Evolutionary conservation across 2,329 filamentous ascomycete species (phyloP).

Genomic region (Fusarium abutilonis): DNA sequence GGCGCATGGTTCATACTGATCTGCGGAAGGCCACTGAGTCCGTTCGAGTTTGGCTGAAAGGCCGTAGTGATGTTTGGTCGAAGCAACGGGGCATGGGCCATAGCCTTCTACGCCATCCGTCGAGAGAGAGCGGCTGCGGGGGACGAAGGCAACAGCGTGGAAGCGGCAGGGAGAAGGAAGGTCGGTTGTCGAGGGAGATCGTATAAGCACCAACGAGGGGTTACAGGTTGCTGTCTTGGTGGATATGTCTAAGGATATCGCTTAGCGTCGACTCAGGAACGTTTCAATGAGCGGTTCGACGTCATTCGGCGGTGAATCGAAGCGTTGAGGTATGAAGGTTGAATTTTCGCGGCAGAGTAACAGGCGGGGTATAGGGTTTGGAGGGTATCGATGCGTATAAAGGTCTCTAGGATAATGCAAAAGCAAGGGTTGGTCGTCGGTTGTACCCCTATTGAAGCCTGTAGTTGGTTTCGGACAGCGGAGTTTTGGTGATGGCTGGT

Average conservation of each 20-base stretch:
- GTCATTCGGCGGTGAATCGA: constrained; percentile 45
- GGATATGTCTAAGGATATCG: constrained; percentile 28
- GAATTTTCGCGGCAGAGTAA: constrained; percentile 21
- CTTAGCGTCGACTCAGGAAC: constrained; percentile 39
- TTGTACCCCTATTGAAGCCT: constrained; percentile 19
- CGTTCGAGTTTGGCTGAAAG: constrained; percentile 61
- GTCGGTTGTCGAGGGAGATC: constrained; percentile 28
- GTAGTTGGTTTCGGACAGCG: constrained; percentile 4
- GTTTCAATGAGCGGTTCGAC: constrained; percentile 37
- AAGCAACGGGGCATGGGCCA: constrained; percentile 69
- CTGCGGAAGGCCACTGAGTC: constrained; percentile 56
- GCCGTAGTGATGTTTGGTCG: constrained; percentile 68
- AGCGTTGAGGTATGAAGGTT: constrained; percentile 17
- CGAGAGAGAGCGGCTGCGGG: constrained; percentile 20
- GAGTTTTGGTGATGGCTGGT: constrained; percentile 34
- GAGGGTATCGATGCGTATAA: constrained; percentile 19
- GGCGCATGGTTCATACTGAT: constrained; percentile 63
- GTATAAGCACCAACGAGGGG: constrained; percentile 16
- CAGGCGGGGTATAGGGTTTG: constrained; percentile 35
- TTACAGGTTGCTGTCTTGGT: constrained; percentile 9
- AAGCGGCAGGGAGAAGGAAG: constrained; percentile 3
- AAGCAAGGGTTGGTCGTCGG: constrained; percentile 12
- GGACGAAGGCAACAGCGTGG: constrained; percentile 23
- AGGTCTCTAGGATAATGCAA: constrained; percentile 8
- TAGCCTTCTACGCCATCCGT: constrained; percentile 59